Evolutionary conservation across 2,329 filamentous ascomycete genomes (phyloP).

Genomic region (Penicillium capsulatum): DNA sequence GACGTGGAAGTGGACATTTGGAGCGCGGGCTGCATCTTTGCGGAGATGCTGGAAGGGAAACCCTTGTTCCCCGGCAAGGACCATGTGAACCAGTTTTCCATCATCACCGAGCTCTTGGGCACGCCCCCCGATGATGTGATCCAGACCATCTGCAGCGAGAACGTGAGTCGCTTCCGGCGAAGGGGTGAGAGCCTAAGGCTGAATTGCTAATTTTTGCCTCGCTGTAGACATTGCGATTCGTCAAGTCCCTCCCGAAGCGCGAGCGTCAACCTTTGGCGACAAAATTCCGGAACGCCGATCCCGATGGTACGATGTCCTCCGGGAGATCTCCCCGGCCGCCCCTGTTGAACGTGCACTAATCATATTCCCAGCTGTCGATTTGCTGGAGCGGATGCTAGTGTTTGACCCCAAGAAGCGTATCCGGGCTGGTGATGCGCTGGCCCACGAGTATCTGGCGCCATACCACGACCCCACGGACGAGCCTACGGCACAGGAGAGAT

Average conservation of each 20-base stretch:
- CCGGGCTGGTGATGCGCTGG: conserved; percentile 77
- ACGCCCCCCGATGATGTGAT: conserved; percentile 98
- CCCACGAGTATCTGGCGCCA: conserved; percentile 88
- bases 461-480: conserved; percentile 98
- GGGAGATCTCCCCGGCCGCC: neutral
- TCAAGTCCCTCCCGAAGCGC: conserved; percentile 92
- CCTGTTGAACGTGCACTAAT: conserved; percentile 12
- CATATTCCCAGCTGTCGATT: conserved; percentile 68
- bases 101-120: conserved; percentile 95
- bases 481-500: conserved; percentile 92
- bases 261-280: conserved; percentile 79
- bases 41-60: conserved; percentile 98
- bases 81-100: conserved; percentile 98
- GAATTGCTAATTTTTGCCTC: conserved; percentile 23
- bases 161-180: conserved; percentile 61
- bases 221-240: conserved; percentile 81
- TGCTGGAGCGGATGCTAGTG: conserved; percentile 94
- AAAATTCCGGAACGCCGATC: conserved; percentile 95
- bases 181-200: no score
- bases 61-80: conserved; percentile 98
- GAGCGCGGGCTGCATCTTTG: conserved; percentile 98
- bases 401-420: conserved; percentile 97
- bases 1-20: conserved; percentile 98
- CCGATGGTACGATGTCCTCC: conserved; percentile 58
- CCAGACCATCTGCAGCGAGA: conserved; percentile 96